Percentiles rank a stretch among this genome's conserved stretches.
Conservation (phyloP, 2,329 filamentous ascomycete species). For the Emmonsiellopsis sp. region DNA sequence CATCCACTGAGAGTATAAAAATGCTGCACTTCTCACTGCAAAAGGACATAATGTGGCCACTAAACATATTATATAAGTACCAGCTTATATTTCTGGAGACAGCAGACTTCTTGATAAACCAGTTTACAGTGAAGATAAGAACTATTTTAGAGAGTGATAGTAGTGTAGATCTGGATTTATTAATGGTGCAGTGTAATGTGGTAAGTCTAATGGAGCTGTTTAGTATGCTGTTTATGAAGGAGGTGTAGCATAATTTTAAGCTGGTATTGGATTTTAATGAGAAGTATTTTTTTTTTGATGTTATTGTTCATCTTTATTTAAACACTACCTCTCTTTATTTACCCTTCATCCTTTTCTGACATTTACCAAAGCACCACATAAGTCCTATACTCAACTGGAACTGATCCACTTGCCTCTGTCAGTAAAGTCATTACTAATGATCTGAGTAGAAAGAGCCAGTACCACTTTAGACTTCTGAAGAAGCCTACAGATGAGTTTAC, state of each 20-base stretch:
- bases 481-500: constrained; percentile 40
- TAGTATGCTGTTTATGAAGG: constrained; percentile 26
- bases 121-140: constrained; percentile 49
- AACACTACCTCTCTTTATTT: not conserved
- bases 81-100: constrained; percentile 46
- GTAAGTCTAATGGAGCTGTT: constrained; percentile 40
- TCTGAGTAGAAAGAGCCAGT: constrained; percentile 50
- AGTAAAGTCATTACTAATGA: constrained; percentile 40
- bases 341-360: not conserved
- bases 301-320: not conserved
- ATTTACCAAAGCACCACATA: constrained; percentile 41
- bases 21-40: constrained; percentile 54
- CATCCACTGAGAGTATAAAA: constrained; percentile 47
- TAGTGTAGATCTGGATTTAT: not conserved
- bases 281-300: constrained; percentile 38
- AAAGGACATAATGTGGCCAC: constrained; percentile 42
- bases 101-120: constrained; percentile 41
- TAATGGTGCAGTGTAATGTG: constrained; percentile 11
- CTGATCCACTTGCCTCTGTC: constrained; percentile 38
- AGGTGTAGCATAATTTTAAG: constrained; percentile 53
- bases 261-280: constrained; percentile 48
- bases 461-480: constrained; percentile 55
- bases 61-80: constrained; percentile 56
- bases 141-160: constrained; percentile 34
- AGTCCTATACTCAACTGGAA: constrained; percentile 48